Evolutionary conservation across 2,329 filamentous ascomycete species (phyloP).

Genomic region (Catunica adiposa): DNA sequence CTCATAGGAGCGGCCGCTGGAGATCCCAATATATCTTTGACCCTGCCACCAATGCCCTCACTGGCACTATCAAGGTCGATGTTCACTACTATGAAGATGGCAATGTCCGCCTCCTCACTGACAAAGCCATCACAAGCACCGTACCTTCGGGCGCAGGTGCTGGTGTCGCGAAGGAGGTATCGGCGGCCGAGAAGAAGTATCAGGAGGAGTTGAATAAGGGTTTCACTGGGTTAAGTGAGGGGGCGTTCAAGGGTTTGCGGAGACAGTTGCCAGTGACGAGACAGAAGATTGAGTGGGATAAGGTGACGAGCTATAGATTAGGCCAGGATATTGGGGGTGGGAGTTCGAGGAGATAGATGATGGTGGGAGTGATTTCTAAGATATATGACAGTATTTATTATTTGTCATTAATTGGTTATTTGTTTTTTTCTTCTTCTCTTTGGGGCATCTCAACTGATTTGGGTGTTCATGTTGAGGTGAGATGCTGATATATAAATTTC

Average conservation of each 20-base stretch:
- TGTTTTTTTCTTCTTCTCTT: neutral
- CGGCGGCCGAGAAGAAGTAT: conserved; percentile 70
- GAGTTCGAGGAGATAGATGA: conserved; percentile 33
- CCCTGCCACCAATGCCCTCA: conserved; percentile 49
- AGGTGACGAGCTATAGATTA: conserved; percentile 80
- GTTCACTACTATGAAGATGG: conserved; percentile 99
- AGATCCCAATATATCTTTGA: conserved; percentile 71
- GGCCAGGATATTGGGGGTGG: conserved; percentile 65
- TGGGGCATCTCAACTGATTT: no score
- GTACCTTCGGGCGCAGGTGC: conserved; percentile 46
- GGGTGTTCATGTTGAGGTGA: neutral
- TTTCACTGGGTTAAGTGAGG: conserved; percentile 77
- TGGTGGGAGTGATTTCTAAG: neutral
- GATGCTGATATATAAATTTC: no score
- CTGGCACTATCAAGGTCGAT: conserved; percentile 75
- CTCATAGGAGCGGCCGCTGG: conserved; percentile 78
- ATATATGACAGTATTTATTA: neutral
- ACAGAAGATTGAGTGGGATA: conserved; percentile 99
- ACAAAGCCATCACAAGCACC: conserved; percentile 51
- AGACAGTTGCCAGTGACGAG: conserved; percentile 89
- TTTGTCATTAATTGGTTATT: neutral
- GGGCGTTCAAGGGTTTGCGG: conserved; percentile 82
- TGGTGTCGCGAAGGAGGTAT: conserved; percentile 63
- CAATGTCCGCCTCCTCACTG: conserved; percentile 86
- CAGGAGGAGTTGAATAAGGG: conserved; percentile 90